Evolutionary conservation across 352 stramenopile species (phyloP).

Genomic region (Globisporangium apiculatum): DNA sequence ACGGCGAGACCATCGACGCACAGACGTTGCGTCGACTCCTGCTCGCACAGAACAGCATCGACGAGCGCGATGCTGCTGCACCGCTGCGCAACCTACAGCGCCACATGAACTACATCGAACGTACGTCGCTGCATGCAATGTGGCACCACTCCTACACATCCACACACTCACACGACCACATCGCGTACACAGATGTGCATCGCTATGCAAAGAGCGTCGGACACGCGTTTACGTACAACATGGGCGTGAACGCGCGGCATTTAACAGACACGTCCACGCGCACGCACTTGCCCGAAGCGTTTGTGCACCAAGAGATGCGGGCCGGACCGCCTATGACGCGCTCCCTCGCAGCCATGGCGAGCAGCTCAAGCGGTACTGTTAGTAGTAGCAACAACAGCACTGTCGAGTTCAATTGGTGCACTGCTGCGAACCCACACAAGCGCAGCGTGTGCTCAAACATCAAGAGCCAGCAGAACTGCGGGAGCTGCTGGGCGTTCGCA

Average conservation of each 20-base stretch:
- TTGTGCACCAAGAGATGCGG: constrained; percentile 54
- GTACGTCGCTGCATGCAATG: constrained; percentile 15
- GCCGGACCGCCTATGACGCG: constrained; percentile 14
- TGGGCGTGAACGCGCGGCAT: constrained; percentile 64
- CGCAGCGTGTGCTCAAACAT: constrained; percentile 63
- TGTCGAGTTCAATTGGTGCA: constrained; percentile 66
- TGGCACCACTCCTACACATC: background rate
- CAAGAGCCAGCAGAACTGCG: constrained; percentile 80
- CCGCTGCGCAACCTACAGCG: constrained; percentile 46
- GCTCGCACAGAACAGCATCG: constrained; percentile 26
- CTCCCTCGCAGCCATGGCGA: constrained; percentile 18
- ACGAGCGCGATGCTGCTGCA: constrained; percentile 16
- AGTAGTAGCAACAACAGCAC: constrained; percentile 12
- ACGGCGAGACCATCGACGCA: constrained; percentile 27
- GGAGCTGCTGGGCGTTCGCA: constrained; percentile 78
- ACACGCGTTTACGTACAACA: constrained; percentile 55
- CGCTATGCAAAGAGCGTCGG: constrained; percentile 44
- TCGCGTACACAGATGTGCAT: constrained; percentile 35
- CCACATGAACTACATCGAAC: constrained; percentile 78
- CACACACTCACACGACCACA: background rate
- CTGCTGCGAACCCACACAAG: constrained; percentile 47
- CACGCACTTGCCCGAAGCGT: constrained; percentile 37
- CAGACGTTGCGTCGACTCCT: constrained; percentile 44
- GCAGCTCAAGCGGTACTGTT: constrained; percentile 9
- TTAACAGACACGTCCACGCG: constrained; percentile 31